Conservation (phyloP, 208 protist genomes). For the Histomonas meleagridis region DNA sequence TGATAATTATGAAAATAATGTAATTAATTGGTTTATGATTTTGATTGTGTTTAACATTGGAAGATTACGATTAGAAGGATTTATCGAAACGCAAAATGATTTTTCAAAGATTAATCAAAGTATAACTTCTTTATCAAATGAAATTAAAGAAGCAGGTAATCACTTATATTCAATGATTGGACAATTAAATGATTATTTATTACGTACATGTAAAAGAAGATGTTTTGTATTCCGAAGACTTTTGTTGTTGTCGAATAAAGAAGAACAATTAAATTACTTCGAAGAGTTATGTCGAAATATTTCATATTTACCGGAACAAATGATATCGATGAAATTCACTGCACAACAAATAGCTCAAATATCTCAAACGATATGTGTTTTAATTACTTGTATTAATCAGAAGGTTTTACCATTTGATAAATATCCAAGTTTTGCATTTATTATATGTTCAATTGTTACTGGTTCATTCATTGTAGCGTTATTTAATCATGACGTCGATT, state of each 20-base stretch:
- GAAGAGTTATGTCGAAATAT: background rate
- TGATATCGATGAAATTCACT: background rate
- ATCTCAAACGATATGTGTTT: background rate
- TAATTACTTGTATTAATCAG: background rate
- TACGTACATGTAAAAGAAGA: constrained; percentile 1
- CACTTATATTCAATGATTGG: background rate
- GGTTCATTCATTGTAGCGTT: background rate
- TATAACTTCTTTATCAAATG: background rate
- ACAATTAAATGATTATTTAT: background rate
- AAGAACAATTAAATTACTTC: background rate
- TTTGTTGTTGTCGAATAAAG: background rate
- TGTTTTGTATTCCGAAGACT: background rate
- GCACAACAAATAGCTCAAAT: background rate
- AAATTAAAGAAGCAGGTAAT: background rate
- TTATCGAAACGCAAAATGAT: background rate
- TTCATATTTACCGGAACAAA: background rate
- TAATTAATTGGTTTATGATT: background rate
- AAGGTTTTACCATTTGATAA: background rate
- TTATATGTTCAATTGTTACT: background rate
- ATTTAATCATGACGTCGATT: background rate
- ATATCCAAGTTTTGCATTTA: background rate
- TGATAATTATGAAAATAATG: background rate
- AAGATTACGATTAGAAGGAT: background rate
- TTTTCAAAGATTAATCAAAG: background rate
- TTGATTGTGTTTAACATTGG: background rate